Evolutionary conservation across 257 asterid species (phyloP).

Genomic region (Fraxinus anomala): DNA sequence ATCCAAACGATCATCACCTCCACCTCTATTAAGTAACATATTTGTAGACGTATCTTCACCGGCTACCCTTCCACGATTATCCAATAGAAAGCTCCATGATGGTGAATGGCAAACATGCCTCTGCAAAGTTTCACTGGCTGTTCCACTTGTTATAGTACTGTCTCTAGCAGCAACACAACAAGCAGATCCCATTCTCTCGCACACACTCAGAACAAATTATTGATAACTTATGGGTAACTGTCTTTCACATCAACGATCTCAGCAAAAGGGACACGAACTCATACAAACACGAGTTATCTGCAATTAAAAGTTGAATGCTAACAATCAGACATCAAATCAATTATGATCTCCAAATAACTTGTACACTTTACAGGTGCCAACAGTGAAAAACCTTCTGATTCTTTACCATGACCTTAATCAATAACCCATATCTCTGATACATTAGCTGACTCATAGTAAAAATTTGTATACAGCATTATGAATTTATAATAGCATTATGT

Average conservation of each 20-base stretch:
- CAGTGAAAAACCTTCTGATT: not conserved
- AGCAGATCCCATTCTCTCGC: slow-evolving; percentile 88
- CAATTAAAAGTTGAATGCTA: slow-evolving; percentile 16
- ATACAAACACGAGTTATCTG: slow-evolving; percentile 33
- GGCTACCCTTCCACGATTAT: slow-evolving; percentile 82
- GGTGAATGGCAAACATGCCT: slow-evolving; percentile 83
- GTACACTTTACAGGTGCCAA: not conserved
- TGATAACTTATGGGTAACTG: not conserved
- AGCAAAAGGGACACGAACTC: slow-evolving; percentile 14
- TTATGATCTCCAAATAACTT: not conserved
- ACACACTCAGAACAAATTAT: slow-evolving; percentile 26
- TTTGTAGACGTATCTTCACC: slow-evolving; percentile 80
- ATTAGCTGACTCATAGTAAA: not conserved
- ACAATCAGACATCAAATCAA: slow-evolving; percentile 8
- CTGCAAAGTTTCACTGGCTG: slow-evolving; percentile 59
- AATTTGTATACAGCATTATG: not conserved
- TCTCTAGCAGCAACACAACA: slow-evolving; percentile 94
- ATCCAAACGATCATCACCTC: slow-evolving; percentile 44
- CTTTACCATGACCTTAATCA: not conserved
- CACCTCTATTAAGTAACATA: slow-evolving; percentile 57
- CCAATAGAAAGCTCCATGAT: slow-evolving; percentile 95
- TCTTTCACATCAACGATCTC: no score
- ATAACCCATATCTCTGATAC: slow-evolving; percentile 10
- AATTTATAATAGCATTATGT: slow-evolving; percentile 8
- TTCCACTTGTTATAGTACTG: slow-evolving; percentile 58